Percentiles rank a stretch among this genome's conserved stretches.
phyloP scores from a whole-genome alignment of 2,329 filamentous ascomycete species.

The Ampelomyces quisqualis region DNA sequence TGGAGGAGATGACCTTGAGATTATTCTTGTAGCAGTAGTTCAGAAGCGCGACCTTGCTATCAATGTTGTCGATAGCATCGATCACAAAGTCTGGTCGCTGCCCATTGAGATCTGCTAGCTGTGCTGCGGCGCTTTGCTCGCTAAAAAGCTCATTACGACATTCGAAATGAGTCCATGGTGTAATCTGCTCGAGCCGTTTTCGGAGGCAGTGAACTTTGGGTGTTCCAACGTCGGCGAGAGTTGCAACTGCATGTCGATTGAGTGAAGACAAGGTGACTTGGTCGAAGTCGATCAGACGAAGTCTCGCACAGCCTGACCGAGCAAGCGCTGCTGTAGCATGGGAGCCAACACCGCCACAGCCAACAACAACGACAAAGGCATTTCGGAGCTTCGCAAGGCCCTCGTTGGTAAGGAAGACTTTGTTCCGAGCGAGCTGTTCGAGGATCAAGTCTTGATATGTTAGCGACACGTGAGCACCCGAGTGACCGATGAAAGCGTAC shows the following conservation, averaged over 20 bases:
- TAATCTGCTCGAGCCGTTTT: constrained; percentile 77
- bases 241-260: constrained; percentile 94
- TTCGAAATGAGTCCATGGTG: constrained; percentile 91
- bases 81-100: constrained; percentile 82
- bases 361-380: constrained; percentile 85
- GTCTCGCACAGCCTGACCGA: constrained; percentile 81
- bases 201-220: constrained; percentile 87
- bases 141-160: constrained; percentile 81
- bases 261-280: constrained; percentile 93
- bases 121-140: constrained; percentile 61
- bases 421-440: constrained; percentile 90
- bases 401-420: constrained; percentile 81
- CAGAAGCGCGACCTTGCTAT: constrained; percentile 88
- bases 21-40: constrained; percentile 80
- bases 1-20: constrained; percentile 84
- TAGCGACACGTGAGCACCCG: constrained; percentile 2
- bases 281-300: constrained; percentile 93
- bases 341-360: constrained; percentile 91
- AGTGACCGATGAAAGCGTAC: constrained; percentile 32
- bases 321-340: constrained; percentile 85
- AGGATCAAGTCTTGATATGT: constrained; percentile 72
- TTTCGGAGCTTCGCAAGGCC: constrained; percentile 77
- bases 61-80: constrained; percentile 97
- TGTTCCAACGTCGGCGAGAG: constrained; percentile 87
- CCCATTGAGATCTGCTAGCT: constrained; percentile 69